phyloP scores from a whole-genome alignment of 2,329 filamentous ascomycete species.

The Aureobasidium sp. region DNA sequence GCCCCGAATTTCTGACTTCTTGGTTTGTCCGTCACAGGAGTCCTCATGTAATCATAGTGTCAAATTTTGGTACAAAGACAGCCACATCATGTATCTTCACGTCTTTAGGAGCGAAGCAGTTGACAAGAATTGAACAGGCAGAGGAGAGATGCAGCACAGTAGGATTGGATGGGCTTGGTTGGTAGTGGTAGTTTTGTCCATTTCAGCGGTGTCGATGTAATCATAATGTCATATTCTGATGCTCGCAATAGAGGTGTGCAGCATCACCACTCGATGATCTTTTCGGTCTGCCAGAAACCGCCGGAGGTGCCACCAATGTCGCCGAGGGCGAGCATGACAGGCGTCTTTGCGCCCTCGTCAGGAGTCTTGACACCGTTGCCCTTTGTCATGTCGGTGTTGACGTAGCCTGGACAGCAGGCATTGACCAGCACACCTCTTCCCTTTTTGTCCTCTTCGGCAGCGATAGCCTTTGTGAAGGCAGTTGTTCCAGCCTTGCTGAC shows the following conservation, averaged over 20 bases:
- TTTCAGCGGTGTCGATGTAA: neutral
- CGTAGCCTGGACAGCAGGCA: conserved; percentile 32
- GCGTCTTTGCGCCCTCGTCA: conserved; percentile 31
- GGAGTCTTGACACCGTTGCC: conserved; percentile 29
- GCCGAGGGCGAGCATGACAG: conserved; percentile 29
- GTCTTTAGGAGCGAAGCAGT: too few relatives aligned
- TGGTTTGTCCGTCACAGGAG: too few relatives aligned
- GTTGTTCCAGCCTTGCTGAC: conserved; percentile 34
- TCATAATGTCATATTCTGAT: neutral
- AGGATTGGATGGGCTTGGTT: neutral
- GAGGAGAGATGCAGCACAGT: neutral
- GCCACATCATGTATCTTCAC: too few relatives aligned
- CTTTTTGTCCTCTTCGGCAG: conserved; percentile 24
- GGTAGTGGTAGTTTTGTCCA: neutral
- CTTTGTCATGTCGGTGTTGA: conserved; percentile 34
- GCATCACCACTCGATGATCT: conserved; percentile 27
- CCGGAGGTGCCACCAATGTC: conserved; percentile 29
- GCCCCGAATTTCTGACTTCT: too few relatives aligned
- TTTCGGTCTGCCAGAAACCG: conserved; percentile 31
- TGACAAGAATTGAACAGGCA: neutral
- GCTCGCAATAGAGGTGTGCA: neutral
- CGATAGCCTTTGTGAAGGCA: conserved; percentile 30
- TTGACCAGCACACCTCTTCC: conserved; percentile 28
- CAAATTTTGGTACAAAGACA: too few relatives aligned
- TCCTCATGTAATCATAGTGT: too few relatives aligned